A percentile compares a stretch with the other conserved stretches of the same genome.
phyloP scores from a whole-genome alignment of 2,329 filamentous ascomycete species.

The Paraconiothyrium sp. region DNA sequence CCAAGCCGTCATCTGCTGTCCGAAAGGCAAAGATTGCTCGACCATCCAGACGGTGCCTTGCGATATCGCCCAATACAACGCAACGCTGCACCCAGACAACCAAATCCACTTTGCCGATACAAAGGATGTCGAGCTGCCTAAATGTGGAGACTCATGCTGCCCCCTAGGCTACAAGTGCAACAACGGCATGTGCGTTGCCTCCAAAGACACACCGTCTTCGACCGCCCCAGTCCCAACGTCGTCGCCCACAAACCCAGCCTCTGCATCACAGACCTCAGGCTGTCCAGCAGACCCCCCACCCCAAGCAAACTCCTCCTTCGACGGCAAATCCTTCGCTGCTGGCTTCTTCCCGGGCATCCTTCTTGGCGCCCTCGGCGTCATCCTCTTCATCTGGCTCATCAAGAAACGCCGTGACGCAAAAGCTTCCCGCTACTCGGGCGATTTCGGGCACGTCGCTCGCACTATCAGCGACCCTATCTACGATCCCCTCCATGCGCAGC shows the following conservation, averaged over 20 bases:
- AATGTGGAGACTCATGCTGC: slow-evolving; percentile 72
- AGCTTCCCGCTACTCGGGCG: slow-evolving; percentile 47
- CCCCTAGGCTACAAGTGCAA: slow-evolving; percentile 76
- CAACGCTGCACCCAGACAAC: slow-evolving; percentile 64
- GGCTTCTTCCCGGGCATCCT: slow-evolving; percentile 51
- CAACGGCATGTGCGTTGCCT: slow-evolving; percentile 60
- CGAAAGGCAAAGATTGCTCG: slow-evolving; percentile 65
- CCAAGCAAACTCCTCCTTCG: slow-evolving; percentile 34
- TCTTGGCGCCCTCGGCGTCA: slow-evolving; percentile 44
- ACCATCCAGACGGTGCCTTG: slow-evolving; percentile 72
- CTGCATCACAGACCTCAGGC: slow-evolving; percentile 42
- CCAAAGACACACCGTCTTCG: slow-evolving; percentile 56
- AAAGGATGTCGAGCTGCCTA: slow-evolving; percentile 60
- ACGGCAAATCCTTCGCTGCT: slow-evolving; percentile 49
- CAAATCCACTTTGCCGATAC: slow-evolving; percentile 74
- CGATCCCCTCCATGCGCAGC: slow-evolving; percentile 44
- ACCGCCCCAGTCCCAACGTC: slow-evolving; percentile 35
- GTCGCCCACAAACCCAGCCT: slow-evolving; percentile 39
- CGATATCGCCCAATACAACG: slow-evolving; percentile 69
- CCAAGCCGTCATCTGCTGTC: slow-evolving; percentile 77
- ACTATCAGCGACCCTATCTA: slow-evolving; percentile 52
- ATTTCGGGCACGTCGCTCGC: slow-evolving; percentile 50
- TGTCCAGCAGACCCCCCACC: slow-evolving; percentile 29
- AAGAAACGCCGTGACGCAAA: slow-evolving; percentile 43
- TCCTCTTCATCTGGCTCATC: slow-evolving; percentile 46